Evolutionary conservation across 106 monocot genomes (phyloP), one percentile per base, ranked within the genome.

Genomic region (Xerophyta viscosa): DNA sequence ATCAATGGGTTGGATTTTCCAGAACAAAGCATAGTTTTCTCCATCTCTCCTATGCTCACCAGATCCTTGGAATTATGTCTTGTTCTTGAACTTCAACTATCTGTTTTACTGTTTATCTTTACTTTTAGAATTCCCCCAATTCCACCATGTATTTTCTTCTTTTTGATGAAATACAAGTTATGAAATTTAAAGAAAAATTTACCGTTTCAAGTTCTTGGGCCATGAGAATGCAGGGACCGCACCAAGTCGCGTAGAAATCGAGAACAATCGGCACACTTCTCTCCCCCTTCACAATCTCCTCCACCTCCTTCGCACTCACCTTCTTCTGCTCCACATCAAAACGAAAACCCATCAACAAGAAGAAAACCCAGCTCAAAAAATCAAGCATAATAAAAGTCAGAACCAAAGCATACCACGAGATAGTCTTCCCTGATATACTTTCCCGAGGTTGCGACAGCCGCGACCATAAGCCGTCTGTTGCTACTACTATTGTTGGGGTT

Each of bases 241-340:
- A 96, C 94, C 94, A 96, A 0, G 94, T 88, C 6, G 94, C 94
- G 24, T 96, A 96, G 70, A 96, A 96, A 52, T 82, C 94, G 19
- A 96, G 56, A 37, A 96, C 49, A 29, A 88, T 46, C 10, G 94
- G 94, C 6, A 96, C 71, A 25, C 48, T 63, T 62, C 88, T 72
- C 39, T 81, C 63, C 28, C 68, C 77, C 59, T 69, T 96, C 50
- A 88, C 56, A 37, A 88, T 4, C 31, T 88, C 76, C 61, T 73
- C 44, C 67, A 96, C 47, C 62, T 96, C 78, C 55, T 79, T 77
- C 24, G 84, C 81, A 14, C 84, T 61, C 44, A 96, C 75, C 66
- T 96, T 96, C 67, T 82, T 88, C 94, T 91, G 64, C 62, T 44
- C 15, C 18, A 1, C 57, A 37, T 24, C 6, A 19, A 46, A 28